phyloP scores from a whole-genome alignment of 2,329 filamentous ascomycete species.

The Cladobotryum protrusum region DNA sequence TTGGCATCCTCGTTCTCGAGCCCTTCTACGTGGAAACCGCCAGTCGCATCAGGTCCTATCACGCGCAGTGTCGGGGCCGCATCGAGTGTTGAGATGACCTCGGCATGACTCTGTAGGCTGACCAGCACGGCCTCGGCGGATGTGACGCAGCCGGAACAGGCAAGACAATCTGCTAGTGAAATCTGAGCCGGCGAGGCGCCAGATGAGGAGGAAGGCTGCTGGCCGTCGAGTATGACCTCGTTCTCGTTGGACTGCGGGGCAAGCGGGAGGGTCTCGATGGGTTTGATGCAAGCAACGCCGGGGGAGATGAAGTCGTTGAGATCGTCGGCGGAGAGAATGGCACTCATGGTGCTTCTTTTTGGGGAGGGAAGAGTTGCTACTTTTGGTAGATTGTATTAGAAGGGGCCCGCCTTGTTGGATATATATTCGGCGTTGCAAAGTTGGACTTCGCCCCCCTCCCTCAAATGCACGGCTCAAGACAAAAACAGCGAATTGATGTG shows the following conservation, averaged over 20 bases:
- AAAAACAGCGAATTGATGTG: no score
- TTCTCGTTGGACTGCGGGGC: constrained; percentile 48
- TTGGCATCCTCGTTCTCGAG: constrained; percentile 56
- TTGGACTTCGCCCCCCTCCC: no score
- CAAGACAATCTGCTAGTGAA: constrained; percentile 92
- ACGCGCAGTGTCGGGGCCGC: constrained; percentile 47
- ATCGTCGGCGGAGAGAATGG: constrained; percentile 93
- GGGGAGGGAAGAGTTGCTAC: no score
- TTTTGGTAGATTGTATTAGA: background rate
- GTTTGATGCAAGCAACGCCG: constrained; percentile 96
- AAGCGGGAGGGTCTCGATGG: constrained; percentile 80
- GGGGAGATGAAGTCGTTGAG: constrained; percentile 99
- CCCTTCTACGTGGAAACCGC: constrained; percentile 39
- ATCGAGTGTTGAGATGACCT: constrained; percentile 81
- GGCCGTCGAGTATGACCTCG: constrained; percentile 92
- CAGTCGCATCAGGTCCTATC: constrained; percentile 25
- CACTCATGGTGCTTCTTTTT: constrained; percentile 63
- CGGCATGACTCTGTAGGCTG: constrained; percentile 85
- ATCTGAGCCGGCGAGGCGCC: constrained; percentile 75
- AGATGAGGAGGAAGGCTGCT: constrained; percentile 47
- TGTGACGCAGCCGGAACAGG: constrained; percentile 95
- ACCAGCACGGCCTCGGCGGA: constrained; percentile 97
- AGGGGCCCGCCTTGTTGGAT: no score
- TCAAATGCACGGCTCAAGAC: no score
- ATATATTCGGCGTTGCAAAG: no score